Conservation (phyloP, 2,329 filamentous ascomycete species). For the Penicillium griseofulvum region DNA sequence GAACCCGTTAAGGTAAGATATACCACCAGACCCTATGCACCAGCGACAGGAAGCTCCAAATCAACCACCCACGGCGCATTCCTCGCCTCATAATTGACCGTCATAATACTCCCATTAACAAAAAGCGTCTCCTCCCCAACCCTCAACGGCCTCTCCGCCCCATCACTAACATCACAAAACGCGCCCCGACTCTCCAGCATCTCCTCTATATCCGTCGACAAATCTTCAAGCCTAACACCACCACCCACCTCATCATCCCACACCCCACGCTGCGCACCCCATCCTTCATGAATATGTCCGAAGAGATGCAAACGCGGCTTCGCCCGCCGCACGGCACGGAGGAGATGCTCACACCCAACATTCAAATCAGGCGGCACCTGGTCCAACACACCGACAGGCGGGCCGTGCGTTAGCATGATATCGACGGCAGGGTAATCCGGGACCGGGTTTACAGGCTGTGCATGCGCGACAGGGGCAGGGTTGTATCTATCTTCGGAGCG, state of each 20-base stretch:
- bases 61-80: constrained; percentile 59
- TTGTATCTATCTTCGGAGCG: constrained; percentile 55
- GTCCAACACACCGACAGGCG: constrained; percentile 54
- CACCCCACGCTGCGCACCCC: constrained; percentile 43
- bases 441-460: constrained; percentile 38
- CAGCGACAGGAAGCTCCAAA: constrained; percentile 45
- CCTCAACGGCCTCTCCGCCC: constrained; percentile 30
- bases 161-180: constrained; percentile 35
- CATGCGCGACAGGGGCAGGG: constrained; percentile 23
- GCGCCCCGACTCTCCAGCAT: constrained; percentile 33
- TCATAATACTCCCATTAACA: constrained; percentile 59
- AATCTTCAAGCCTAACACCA: constrained; percentile 15
- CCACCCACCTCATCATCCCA: constrained; percentile 24
- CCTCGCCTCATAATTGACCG: constrained; percentile 46
- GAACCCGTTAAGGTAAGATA: not conserved
- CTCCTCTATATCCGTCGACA: constrained; percentile 27
- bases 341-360: constrained; percentile 57
- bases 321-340: constrained; percentile 51
- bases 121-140: constrained; percentile 55
- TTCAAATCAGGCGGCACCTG: constrained; percentile 29
- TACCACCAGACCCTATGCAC: not conserved
- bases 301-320: constrained; percentile 59
- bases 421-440: constrained; percentile 50
- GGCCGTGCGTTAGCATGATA: constrained; percentile 62
- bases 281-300: constrained; percentile 61